phyloP scores from a whole-genome alignment of 805 yeast species.

The Saturnispora sanitii region DNA sequence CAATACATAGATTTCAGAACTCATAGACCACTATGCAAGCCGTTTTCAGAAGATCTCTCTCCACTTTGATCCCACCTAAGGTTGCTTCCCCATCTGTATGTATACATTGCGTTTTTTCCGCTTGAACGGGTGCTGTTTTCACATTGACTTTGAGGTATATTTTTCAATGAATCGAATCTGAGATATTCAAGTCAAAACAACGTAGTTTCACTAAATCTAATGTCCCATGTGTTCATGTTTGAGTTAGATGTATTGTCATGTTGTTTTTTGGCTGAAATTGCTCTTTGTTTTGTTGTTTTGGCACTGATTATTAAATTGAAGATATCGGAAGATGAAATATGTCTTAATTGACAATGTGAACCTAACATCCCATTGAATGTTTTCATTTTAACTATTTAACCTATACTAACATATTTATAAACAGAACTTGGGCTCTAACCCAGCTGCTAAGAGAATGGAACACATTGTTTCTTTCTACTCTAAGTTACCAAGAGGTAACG shows the following conservation, averaged over 20 bases:
- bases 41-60: conserved; percentile 83
- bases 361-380: too few species aligned
- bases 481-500: conserved; percentile 89
- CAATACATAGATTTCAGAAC: not conserved
- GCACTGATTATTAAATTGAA: too few species aligned
- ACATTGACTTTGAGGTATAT: not conserved
- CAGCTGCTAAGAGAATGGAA: conserved; percentile 94
- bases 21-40: conserved; percentile 50
- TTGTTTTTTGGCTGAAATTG: too few species aligned
- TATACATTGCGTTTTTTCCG: conserved; percentile 11
- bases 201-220: too few species aligned
- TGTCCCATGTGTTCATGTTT: too few species aligned
- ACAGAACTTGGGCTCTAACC: conserved; percentile 86
- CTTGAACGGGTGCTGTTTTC: not conserved
- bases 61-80: conserved; percentile 98
- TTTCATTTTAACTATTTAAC: too few species aligned
- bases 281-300: too few species aligned
- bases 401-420: conserved; percentile 4
- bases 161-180: too few species aligned
- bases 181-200: too few species aligned
- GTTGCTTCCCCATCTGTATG: conserved; percentile 89
- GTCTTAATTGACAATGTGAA: too few species aligned
- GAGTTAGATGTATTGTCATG: too few species aligned
- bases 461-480: conserved; percentile 93
- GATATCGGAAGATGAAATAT: too few species aligned